These are phyloP conservation scores for Saccharomycopsis sp. DNA, from an alignment of 805 yeast genomes.

Conservation along the genomic window DNA sequence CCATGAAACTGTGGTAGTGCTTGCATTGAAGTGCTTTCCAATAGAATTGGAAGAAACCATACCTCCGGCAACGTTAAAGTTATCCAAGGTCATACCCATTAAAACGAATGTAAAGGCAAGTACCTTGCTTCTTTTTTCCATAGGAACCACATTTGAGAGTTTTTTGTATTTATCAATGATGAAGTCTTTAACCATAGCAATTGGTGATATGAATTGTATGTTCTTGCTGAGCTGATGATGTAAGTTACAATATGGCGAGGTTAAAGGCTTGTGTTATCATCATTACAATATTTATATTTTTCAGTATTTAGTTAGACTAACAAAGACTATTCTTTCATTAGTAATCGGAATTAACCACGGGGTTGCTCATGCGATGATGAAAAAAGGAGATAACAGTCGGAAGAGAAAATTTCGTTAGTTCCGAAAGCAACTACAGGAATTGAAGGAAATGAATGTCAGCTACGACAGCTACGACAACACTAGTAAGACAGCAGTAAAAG, in stretches of 20 bases:
- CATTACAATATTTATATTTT: no score
- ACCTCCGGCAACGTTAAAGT: constrained; percentile 26
- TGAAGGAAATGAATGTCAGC: no score
- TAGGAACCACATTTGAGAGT: neutral
- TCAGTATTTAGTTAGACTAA: no score
- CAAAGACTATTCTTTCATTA: no score
- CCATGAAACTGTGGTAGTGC: constrained; percentile 36
- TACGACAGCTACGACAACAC: no score
- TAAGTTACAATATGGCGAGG: no score
- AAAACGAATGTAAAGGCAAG: constrained; percentile 19
- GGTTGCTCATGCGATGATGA: neutral
- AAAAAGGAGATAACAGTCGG: no score
- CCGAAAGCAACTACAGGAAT: no score
- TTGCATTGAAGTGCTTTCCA: constrained; percentile 34
- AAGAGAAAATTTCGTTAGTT: no score
- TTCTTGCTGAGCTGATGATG: no score
- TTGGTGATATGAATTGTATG: neutral
- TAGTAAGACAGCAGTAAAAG: no score
- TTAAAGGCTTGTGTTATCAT: no score
- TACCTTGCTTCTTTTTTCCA: neutral
- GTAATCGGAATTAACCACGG: neutral
- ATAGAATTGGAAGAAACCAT: constrained; percentile 24
- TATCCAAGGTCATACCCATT: constrained; percentile 24
- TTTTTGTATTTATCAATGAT: neutral
- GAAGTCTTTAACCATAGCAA: neutral